Evolutionary conservation across 345 rosid genomes (phyloP).

Genomic region (Populus tremula): DNA sequence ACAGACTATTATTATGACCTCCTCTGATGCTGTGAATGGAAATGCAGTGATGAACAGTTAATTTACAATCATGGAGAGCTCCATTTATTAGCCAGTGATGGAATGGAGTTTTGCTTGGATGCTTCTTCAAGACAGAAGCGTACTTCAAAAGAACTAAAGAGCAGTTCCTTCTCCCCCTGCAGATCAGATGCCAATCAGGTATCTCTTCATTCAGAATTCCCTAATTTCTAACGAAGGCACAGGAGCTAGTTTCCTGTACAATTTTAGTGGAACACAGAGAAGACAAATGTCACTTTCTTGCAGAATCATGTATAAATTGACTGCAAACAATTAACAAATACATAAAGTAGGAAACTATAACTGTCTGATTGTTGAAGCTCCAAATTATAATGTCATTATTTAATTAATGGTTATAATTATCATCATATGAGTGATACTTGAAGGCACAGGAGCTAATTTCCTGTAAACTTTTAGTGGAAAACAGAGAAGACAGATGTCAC

Average conservation of each 20-base stretch:
- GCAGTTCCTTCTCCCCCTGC: constrained; percentile 66
- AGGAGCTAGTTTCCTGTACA: neutral
- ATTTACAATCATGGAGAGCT: constrained; percentile 41
- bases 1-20: neutral
- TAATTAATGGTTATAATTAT: neutral
- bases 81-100: constrained; percentile 51
- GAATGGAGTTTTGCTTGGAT: constrained; percentile 60
- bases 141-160: constrained; percentile 57
- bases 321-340: neutral
- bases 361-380: neutral
- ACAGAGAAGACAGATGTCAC: neutral
- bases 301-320: neutral
- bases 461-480: neutral
- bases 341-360: neutral
- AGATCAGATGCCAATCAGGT: constrained; percentile 82
- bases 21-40: constrained; percentile 9
- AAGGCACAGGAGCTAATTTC: neutral
- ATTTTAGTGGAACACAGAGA: neutral
- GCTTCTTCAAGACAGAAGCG: constrained; percentile 67
- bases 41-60: constrained; percentile 52
- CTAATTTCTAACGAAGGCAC: neutral
- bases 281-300: neutral
- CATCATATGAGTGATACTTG: constrained; percentile 5
- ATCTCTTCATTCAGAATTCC: neutral
- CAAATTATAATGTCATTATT: neutral